Evolutionary conservation across 2,329 filamentous ascomycete species (phyloP).

Genomic region (Westerdykella ornata): DNA sequence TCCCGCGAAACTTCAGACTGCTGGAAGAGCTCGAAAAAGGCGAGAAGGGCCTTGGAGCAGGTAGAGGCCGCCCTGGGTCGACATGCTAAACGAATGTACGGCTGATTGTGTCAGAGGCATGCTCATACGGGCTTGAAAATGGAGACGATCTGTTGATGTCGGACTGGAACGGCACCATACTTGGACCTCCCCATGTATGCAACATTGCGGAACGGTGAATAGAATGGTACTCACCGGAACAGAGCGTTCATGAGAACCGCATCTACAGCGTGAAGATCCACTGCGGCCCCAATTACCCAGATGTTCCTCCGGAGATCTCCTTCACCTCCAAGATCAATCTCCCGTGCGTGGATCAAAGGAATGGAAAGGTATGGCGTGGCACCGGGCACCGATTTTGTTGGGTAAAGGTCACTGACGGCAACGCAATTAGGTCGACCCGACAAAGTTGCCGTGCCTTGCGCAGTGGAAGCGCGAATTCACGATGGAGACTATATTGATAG

Average conservation of each 20-base stretch:
- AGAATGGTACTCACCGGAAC: conserved; percentile 4
- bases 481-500: conserved; percentile 89
- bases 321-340: conserved; percentile 94
- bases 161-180: conserved; percentile 97
- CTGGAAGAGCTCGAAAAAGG: conserved; percentile 98
- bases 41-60: conserved; percentile 92
- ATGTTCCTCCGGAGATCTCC: conserved; percentile 78
- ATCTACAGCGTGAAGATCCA: conserved; percentile 98
- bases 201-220: conserved; percentile 2
- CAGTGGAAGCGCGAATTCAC: conserved; percentile 91
- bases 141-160: conserved; percentile 94
- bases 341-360: conserved; percentile 78
- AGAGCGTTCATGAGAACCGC: conserved; percentile 96
- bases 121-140: conserved; percentile 92
- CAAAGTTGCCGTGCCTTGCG: conserved; percentile 74
- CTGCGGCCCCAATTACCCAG: conserved; percentile 84
- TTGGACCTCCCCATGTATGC: conserved; percentile 89
- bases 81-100: not conserved
- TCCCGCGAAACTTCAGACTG: conserved; percentile 92
- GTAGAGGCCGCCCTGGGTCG: conserved; percentile 40
- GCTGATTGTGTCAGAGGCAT: conserved; percentile 62
- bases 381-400: not conserved
- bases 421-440: conserved; percentile 67
- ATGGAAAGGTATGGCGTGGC: conserved; percentile 55
- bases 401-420: not conserved